Evolutionary conservation across 2,329 filamentous ascomycete species (phyloP), one percentile per base, ranked within the genome.

Genomic region (Pseudogymnoascus pannorum): DNA sequence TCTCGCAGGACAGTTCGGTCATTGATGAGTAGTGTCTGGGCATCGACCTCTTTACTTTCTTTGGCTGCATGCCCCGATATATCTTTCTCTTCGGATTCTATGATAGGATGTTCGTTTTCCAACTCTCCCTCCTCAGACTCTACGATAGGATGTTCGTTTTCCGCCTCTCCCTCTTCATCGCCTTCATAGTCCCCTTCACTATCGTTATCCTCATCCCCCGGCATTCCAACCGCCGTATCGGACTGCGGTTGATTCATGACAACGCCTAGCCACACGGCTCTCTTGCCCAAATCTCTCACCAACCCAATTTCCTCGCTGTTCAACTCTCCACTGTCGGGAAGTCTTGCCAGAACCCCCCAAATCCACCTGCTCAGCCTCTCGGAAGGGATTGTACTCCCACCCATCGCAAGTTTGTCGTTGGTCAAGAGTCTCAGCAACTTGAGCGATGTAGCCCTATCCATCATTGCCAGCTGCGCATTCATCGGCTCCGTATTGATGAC

Each of bases 201-300:
- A 3, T 77, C 75, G 20, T 75, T 74, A 14, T 72, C 72, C 29
- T 73, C 75, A 29, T 74, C 65, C 72, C 0, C 76, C 78, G 5
- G 77, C 71, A 12, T 74, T 72, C 16, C 40, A 66, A 65, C 68
- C 1, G 70, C 73, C n/a, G 71, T 73, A 7, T 75, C 75, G 20
- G 72, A 74, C 26, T 64, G 62, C 42, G 65, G 66, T 18, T 69
- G 65, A 33, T 68, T 70, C 65, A 72, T 59, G 36, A 72, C 61
- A 65, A 72, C 61, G 76, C 72, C 62, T 75, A 75, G 18, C 69
- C 66, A 85, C 71, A 87, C 84, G 0, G 91, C 91, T 65, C 86
- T 82, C 73, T 91, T 91, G 0, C 89, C 92, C 33, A 97, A 73
- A 62, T 94, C 90, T 58, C 93, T 81, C 26, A 97, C 77, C 68